Percentiles rank a stretch among this genome's conserved stretches.
These are phyloP conservation scores for Argentina anserina DNA, from an alignment of 306 rosid genomes.

Conservation along the genomic window DNA sequence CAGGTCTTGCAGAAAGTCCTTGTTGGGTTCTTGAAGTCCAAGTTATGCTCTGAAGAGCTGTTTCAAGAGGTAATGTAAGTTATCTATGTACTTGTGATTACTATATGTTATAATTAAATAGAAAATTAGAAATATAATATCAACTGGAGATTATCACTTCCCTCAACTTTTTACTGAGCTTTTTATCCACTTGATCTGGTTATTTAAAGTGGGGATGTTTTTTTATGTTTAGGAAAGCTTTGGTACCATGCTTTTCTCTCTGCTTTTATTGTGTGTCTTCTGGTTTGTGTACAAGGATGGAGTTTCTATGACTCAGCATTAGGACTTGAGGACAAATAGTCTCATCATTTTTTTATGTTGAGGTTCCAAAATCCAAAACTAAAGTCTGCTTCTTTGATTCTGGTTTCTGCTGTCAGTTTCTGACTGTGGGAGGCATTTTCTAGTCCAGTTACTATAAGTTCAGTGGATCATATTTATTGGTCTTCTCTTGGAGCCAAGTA, in stretches of 20 bases:
- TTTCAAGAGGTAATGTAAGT: constrained; percentile 22
- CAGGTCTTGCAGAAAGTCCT: not conserved
- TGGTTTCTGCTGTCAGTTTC: not conserved
- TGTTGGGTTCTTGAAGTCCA: not conserved
- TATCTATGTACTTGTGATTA: not conserved
- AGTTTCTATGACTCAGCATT: not conserved
- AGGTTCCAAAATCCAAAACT: not conserved
- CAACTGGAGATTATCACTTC: constrained; percentile 1
- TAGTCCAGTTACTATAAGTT: not conserved
- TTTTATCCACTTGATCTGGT: constrained; percentile 13
- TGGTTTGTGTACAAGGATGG: constrained; percentile 2
- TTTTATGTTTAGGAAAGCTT: not conserved
- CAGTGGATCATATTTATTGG: not conserved
- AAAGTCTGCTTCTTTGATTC: not conserved
- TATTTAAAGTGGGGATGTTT: constrained; percentile 6
- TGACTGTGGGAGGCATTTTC: not conserved
- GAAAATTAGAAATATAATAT: not conserved
- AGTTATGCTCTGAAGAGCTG: not conserved
- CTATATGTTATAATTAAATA: not conserved
- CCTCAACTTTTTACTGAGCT: not conserved
- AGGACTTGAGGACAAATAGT: not conserved
- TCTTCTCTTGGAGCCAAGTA: constrained; percentile 4
- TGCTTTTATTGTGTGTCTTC: not conserved
- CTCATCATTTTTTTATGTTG: not conserved
- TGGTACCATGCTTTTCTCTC: not conserved